A percentile compares a stretch with the other conserved stretches of the same genome.
Evolutionary conservation across 257 asterid genomes (phyloP).

Genomic region (Solanum gandarillasii): DNA sequence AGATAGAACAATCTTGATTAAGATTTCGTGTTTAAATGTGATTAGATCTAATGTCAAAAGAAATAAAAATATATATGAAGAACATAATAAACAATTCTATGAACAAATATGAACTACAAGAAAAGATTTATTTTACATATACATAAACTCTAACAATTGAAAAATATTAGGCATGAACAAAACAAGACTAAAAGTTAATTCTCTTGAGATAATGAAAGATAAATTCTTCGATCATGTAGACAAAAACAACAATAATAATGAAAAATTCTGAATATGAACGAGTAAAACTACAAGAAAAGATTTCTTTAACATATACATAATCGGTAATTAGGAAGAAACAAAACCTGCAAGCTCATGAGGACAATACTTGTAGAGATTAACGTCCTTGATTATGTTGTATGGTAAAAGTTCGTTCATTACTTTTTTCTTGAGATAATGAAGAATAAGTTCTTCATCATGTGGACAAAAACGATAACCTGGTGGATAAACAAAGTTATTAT

Average conservation of each 20-base stretch:
- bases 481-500: not conserved
- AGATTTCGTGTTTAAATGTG: not conserved
- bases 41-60: not conserved
- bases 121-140: too few relatives aligned
- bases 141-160: too few relatives aligned
- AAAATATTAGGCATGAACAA: too few relatives aligned
- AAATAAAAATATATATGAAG: not conserved
- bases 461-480: slow-evolving; percentile 8
- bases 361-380: not conserved
- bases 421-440: not conserved
- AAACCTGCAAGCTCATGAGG: not conserved
- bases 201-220: too few relatives aligned
- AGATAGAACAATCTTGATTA: not conserved
- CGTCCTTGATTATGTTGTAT: not conserved
- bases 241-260: too few relatives aligned
- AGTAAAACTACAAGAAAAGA: too few relatives aligned
- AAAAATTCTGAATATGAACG: too few relatives aligned
- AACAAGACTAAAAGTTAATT: too few relatives aligned
- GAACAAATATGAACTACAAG: not conserved
- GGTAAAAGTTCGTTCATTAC: not conserved
- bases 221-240: too few relatives aligned
- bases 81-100: not conserved
- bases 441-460: not conserved
- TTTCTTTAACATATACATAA: too few relatives aligned
- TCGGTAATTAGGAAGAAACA: too few relatives aligned